phyloP scores from a whole-genome alignment of 441 rosid genomes.

The Syzygium syzygioides region DNA sequence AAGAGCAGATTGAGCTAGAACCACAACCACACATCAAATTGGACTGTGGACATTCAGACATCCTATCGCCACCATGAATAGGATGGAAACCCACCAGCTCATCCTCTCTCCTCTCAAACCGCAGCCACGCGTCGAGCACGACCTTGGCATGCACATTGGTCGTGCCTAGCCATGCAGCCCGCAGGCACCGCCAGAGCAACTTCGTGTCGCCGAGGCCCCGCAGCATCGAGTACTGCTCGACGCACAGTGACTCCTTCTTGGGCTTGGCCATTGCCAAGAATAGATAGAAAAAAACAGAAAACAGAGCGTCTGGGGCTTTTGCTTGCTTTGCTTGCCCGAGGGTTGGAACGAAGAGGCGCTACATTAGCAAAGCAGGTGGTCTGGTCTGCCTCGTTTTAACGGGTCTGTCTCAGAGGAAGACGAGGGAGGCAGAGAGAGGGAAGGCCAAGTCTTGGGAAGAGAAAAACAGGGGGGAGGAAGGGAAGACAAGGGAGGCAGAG shows the following conservation, averaged over 20 bases:
- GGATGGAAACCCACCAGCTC: constrained; percentile 63
- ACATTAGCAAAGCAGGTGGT: background rate
- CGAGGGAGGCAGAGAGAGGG: background rate
- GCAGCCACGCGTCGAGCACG: constrained; percentile 86
- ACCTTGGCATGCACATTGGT: constrained; percentile 67
- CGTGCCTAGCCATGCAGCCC: constrained; percentile 59
- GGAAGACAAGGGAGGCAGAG: no score
- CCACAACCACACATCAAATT: constrained; percentile 54
- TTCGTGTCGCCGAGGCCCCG: constrained; percentile 68
- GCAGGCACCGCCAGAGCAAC: constrained; percentile 72
- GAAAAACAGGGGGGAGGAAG: background rate
- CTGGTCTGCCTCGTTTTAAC: background rate
- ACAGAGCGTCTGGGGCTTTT: background rate
- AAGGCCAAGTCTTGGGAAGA: background rate
- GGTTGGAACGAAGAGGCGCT: background rate
- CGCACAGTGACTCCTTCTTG: constrained; percentile 21
- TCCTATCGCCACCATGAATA: constrained; percentile 76
- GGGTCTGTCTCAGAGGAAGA: background rate
- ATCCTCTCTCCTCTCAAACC: constrained; percentile 90
- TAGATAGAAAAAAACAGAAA: background rate
- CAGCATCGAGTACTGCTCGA: constrained; percentile 75
- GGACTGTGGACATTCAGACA: constrained; percentile 73
- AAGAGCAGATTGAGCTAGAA: no score
- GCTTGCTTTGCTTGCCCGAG: background rate
- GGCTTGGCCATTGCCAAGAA: background rate